Evolutionary conservation across 768 basidiomycete species (phyloP).

Genomic region (Mycena amicta): DNA sequence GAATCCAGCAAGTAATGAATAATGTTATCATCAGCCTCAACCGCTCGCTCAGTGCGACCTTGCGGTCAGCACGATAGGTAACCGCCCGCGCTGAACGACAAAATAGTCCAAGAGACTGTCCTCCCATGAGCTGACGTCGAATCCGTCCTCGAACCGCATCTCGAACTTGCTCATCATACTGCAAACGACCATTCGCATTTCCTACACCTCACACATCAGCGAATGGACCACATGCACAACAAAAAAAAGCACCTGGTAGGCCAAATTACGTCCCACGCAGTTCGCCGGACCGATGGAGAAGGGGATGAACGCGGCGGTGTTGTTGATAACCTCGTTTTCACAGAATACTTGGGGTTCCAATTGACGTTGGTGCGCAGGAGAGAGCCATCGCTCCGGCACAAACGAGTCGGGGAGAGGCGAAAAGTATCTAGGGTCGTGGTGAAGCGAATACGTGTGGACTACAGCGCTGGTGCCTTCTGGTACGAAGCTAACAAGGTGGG

Average conservation of each 20-base stretch:
- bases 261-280: slow-evolving; percentile 48
- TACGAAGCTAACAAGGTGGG: slow-evolving; percentile 42
- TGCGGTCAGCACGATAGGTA: slow-evolving; percentile 25
- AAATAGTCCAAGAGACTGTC: slow-evolving; percentile 32
- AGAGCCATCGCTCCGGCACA: slow-evolving; percentile 43
- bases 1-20: not conserved
- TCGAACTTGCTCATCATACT: slow-evolving; percentile 34
- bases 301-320: slow-evolving; percentile 35
- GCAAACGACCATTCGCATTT: slow-evolving; percentile 35
- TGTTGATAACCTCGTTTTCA: slow-evolving; percentile 22
- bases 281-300: slow-evolving; percentile 51
- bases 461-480: slow-evolving; percentile 42
- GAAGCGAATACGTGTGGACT: slow-evolving; percentile 41
- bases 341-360: slow-evolving; percentile 24
- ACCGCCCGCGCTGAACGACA: slow-evolving; percentile 32
- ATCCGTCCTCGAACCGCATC: slow-evolving; percentile 30
- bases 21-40: not conserved
- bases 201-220: too few relatives aligned
- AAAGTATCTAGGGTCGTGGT: slow-evolving; percentile 41
- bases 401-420: slow-evolving; percentile 40
- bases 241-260: slow-evolving; percentile 19
- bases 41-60: not conserved
- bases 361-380: slow-evolving; percentile 20
- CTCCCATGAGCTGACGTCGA: slow-evolving; percentile 30
- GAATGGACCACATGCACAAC: not conserved